phyloP scores from a whole-genome alignment of 2,329 filamentous ascomycete genomes.

The Penicillium sp. region DNA sequence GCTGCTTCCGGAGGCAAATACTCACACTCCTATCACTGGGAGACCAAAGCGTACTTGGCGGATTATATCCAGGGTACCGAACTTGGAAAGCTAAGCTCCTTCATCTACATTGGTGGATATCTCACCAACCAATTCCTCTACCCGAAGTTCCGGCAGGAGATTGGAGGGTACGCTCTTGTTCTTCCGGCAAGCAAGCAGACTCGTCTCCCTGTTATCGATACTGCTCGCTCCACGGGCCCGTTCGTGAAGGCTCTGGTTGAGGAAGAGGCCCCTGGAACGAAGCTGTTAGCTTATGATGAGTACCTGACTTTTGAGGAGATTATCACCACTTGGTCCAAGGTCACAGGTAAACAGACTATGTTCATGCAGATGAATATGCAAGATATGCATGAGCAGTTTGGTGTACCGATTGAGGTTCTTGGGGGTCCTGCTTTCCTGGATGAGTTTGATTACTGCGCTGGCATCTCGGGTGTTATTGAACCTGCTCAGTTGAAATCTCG shows the following conservation, averaged over 20 bases:
- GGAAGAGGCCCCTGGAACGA: slow-evolving; percentile 40
- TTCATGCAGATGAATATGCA: slow-evolving; percentile 32
- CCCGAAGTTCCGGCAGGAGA: slow-evolving; percentile 28
- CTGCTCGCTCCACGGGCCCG: slow-evolving; percentile 40
- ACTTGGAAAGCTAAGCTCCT: slow-evolving; percentile 48
- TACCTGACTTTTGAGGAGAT: slow-evolving; percentile 36
- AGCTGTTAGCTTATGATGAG: slow-evolving; percentile 49
- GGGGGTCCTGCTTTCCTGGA: slow-evolving; percentile 36
- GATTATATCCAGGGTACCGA: slow-evolving; percentile 47
- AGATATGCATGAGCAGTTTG: slow-evolving; percentile 31
- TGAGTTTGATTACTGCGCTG: slow-evolving; percentile 47
- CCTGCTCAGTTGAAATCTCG: slow-evolving; percentile 38
- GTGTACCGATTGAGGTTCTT: slow-evolving; percentile 36
- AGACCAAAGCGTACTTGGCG: slow-evolving; percentile 54
- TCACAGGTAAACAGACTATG: slow-evolving; percentile 39
- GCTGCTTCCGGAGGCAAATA: slow-evolving; percentile 51
- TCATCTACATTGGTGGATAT: slow-evolving; percentile 37
- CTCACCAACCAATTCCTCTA: slow-evolving; percentile 31
- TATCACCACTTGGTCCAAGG: slow-evolving; percentile 37
- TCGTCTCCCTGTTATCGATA: slow-evolving; percentile 44
- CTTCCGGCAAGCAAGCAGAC: slow-evolving; percentile 27
- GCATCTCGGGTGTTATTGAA: slow-evolving; percentile 39
- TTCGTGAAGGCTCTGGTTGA: slow-evolving; percentile 48
- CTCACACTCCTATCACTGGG: slow-evolving; percentile 50
- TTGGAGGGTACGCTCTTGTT: slow-evolving; percentile 33